A percentile compares a stretch with the other conserved stretches of the same genome.
These are phyloP conservation scores for Huiozyma naganishii DNA, from an alignment of 805 yeast species.

Conservation along the genomic window DNA sequence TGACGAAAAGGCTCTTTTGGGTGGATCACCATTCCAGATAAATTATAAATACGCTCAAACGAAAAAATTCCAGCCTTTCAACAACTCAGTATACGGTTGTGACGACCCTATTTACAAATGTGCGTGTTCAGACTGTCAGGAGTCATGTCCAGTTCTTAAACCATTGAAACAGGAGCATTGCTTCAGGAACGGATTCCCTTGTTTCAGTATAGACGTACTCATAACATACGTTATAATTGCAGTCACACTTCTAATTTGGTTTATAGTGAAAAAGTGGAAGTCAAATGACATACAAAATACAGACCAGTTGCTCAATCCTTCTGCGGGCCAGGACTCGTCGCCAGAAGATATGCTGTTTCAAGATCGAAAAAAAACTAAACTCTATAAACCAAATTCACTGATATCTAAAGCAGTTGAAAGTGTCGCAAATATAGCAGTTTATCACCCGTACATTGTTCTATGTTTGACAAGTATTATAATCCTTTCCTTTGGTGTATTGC, in stretches of 20 bases:
- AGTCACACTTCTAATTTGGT: conserved; percentile 8
- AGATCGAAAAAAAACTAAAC: neutral
- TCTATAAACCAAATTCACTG: neutral
- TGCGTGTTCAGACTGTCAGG: conserved; percentile 84
- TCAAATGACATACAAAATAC: neutral
- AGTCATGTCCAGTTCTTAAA: conserved; percentile 63
- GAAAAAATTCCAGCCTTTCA: conserved; percentile 8
- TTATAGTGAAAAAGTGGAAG: conserved; percentile 5
- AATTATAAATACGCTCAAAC: conserved; percentile 44
- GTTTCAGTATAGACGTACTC: conserved; percentile 58
- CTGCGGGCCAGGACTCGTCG: too few relatives aligned
- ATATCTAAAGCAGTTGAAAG: neutral
- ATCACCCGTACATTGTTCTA: conserved; percentile 46
- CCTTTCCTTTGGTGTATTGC: conserved; percentile 24
- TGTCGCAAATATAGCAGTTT: conserved; percentile 38
- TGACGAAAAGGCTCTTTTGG: conserved; percentile 85
- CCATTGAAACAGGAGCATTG: conserved; percentile 37
- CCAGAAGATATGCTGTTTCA: too few relatives aligned
- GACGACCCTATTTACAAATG: conserved; percentile 57
- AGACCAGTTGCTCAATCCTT: neutral
- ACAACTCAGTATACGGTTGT: conserved; percentile 34
- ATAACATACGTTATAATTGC: conserved; percentile 33
- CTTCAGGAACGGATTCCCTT: conserved; percentile 52
- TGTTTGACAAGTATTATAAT: conserved; percentile 30
- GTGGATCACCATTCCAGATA: conserved; percentile 94